A percentile compares a stretch with the other conserved stretches of the same genome.
Conservation (phyloP, 192 early-diverging fungal species). For the Umbelopsis isabellina region DNA sequence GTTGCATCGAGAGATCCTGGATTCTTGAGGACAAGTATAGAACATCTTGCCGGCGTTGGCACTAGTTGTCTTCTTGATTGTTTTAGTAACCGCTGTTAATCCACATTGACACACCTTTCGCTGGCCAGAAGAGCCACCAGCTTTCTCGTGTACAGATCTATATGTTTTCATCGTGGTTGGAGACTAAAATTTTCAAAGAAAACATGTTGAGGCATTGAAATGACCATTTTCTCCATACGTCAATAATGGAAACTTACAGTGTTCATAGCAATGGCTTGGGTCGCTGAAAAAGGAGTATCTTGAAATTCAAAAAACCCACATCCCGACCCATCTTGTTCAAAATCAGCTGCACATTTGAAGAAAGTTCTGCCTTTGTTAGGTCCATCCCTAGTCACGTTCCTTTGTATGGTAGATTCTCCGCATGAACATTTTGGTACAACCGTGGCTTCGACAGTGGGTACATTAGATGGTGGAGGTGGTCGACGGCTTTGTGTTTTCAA, state of each 20-base stretch:
- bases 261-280: background rate
- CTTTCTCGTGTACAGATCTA: conserved; percentile 3
- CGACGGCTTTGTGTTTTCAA: background rate
- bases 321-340: conserved; percentile 24
- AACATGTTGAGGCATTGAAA: background rate
- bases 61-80: conserved; percentile 8
- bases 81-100: background rate
- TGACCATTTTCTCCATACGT: background rate
- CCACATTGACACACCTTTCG: conserved; percentile 18
- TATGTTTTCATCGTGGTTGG: conserved; percentile 3
- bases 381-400: conserved; percentile 50
- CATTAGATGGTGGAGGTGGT: background rate
- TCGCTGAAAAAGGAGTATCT: background rate
- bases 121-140: background rate
- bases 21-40: conserved; percentile 20
- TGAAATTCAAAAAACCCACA: conserved; percentile 24
- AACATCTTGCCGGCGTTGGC: conserved; percentile 23
- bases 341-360: conserved; percentile 45
- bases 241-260: background rate
- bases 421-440: background rate
- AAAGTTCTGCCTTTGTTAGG: conserved; percentile 64
- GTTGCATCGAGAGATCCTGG: conserved; percentile 14
- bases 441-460: background rate
- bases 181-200: background rate
- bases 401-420: conserved; percentile 36